Percentiles rank a stretch among this genome's conserved stretches.
phyloP scores from a whole-genome alignment of 371 early-diverging fungal genomes.

The Actinomucor elegans region DNA sequence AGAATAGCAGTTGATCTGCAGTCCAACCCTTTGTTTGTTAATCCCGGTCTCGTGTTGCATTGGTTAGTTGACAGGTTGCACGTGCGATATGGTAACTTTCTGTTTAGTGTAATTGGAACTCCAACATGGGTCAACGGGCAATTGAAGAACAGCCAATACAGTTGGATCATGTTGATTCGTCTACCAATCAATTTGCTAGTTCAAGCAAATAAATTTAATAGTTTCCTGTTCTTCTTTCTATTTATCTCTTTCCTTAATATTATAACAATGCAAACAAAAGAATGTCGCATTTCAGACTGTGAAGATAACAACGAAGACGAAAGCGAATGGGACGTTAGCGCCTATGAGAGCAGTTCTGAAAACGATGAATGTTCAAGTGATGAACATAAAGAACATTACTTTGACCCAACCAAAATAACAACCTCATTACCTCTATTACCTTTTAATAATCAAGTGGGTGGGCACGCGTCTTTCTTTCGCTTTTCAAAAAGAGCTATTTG shows the following conservation, averaged over 20 bases:
- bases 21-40: too few species aligned
- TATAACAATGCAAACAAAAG: constrained; percentile 12
- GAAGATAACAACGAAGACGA: constrained; percentile 23
- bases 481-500: constrained; percentile 38
- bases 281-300: constrained; percentile 32
- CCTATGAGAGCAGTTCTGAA: constrained; percentile 15
- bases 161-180: too few species aligned
- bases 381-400: constrained; percentile 21
- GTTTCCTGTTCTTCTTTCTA: too few species aligned
- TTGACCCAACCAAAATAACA: constrained; percentile 56
- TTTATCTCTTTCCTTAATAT: neutral
- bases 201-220: too few species aligned
- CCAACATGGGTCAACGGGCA: too few species aligned
- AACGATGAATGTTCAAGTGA: constrained; percentile 17
- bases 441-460: constrained; percentile 46
- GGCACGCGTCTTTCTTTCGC: constrained; percentile 43
- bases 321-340: constrained; percentile 2
- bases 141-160: too few species aligned
- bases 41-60: too few species aligned
- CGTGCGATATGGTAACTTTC: too few species aligned
- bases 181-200: too few species aligned
- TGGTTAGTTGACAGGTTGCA: too few species aligned
- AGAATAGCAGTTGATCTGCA: too few species aligned
- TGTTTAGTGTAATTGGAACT: too few species aligned
- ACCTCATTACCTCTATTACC: constrained; percentile 58